These are phyloP conservation scores for Podosphaera fusca DNA, from an alignment of 2,329 filamentous ascomycete genomes.

Conservation along the genomic window DNA sequence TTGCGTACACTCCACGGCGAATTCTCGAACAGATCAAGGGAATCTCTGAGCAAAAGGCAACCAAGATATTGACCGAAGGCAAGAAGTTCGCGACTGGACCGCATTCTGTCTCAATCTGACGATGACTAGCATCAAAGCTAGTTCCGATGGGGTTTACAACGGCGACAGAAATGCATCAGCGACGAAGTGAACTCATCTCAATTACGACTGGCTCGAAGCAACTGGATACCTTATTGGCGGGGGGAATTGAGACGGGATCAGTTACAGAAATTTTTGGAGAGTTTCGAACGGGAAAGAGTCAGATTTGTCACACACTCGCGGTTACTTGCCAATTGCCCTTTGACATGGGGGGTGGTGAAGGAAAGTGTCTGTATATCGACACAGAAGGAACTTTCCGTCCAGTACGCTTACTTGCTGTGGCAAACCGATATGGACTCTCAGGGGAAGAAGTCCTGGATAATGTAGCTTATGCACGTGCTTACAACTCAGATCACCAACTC, in stretches of 20 bases:
- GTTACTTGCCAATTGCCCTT: constrained; percentile 95
- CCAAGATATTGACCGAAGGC: constrained; percentile 80
- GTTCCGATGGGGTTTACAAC: constrained; percentile 99
- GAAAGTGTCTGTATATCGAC: constrained; percentile 95
- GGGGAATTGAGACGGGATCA: constrained; percentile 87
- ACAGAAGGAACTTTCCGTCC: constrained; percentile 95
- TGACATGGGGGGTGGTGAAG: constrained; percentile 96
- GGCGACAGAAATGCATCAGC: constrained; percentile 94
- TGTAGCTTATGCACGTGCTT: constrained; percentile 89
- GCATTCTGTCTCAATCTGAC: constrained; percentile 1
- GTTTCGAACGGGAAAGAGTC: constrained; percentile 93
- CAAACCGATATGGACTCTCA: constrained; percentile 79
- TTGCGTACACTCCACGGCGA: constrained; percentile 74
- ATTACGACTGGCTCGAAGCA: constrained; percentile 97
- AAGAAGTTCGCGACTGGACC: not conserved
- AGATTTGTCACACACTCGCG: constrained; percentile 95
- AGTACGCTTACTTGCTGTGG: constrained; percentile 72
- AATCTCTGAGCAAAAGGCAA: constrained; percentile 90
- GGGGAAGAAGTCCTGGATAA: constrained; percentile 97
- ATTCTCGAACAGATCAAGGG: constrained; percentile 88
- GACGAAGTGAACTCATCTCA: constrained; percentile 87
- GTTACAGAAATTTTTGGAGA: constrained; percentile 97
- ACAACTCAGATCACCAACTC: constrained; percentile 95
- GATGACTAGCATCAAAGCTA: constrained; percentile 55
- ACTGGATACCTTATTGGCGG: constrained; percentile 79